Percentiles rank a stretch among this genome's conserved stretches.
These are phyloP conservation scores for Vanderwaltozyma yarrowii DNA, from an alignment of 805 yeast genomes.

Conservation along the genomic window DNA sequence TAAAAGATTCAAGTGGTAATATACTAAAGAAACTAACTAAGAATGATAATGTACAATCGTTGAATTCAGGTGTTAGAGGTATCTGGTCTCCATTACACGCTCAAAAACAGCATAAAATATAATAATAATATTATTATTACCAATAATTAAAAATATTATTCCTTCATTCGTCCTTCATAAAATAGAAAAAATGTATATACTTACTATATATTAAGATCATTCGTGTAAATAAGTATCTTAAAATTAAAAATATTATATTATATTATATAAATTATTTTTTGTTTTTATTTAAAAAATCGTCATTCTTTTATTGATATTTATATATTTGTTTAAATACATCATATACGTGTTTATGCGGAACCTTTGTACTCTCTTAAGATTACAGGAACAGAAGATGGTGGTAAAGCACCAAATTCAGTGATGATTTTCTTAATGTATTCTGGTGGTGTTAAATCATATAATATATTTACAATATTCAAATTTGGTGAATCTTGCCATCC, in stretches of 20 bases:
- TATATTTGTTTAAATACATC: no score
- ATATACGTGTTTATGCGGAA: slow-evolving; percentile 27
- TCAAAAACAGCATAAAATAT: slow-evolving; percentile 14
- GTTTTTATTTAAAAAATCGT: no score
- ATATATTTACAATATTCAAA: slow-evolving; percentile 67
- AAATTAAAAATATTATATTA: no score
- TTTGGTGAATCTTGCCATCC: slow-evolving; percentile 56
- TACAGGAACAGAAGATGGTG: slow-evolving; percentile 98
- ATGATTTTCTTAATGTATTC: slow-evolving; percentile 88
- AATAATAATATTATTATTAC: background rate
- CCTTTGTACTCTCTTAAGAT: slow-evolving; percentile 83
- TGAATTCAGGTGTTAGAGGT: slow-evolving; percentile 83
- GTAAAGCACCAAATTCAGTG: slow-evolving; percentile 91
- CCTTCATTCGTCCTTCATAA: no score
- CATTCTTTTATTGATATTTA: no score
- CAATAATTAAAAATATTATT: no score
- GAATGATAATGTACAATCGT: slow-evolving; percentile 68
- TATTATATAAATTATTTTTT: no score
- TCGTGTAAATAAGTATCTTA: no score
- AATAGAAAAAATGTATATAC: no score
- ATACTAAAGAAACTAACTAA: slow-evolving; percentile 47
- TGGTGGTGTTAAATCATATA: slow-evolving; percentile 93
- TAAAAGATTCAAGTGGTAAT: slow-evolving; percentile 62
- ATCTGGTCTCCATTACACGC: slow-evolving; percentile 94
- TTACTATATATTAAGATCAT: no score